Conservation (phyloP, 345 rosid species). For the Eucalyptus virginea region DNA sequence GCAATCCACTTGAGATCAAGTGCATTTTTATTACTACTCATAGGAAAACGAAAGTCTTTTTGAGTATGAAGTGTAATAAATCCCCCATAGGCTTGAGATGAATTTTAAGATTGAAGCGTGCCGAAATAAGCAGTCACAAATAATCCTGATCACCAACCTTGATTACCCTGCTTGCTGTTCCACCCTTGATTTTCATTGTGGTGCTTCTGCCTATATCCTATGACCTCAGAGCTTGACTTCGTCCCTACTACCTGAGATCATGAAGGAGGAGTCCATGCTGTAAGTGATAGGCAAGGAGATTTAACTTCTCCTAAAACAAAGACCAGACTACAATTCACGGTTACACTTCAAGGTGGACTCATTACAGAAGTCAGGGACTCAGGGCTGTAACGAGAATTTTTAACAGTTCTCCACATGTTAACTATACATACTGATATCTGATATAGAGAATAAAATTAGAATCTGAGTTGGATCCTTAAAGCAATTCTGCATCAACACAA, state of each 20-base stretch:
- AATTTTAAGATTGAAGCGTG: too few species aligned
- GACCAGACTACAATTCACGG: not conserved
- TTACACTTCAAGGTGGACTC: not conserved
- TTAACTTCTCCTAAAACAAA: not conserved
- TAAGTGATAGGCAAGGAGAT: not conserved
- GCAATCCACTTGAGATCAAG: not conserved
- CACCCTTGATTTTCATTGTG: conserved; percentile 21
- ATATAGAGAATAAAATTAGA: not conserved
- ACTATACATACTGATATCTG: not conserved
- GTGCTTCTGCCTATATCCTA: conserved; percentile 33
- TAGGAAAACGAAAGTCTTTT: not conserved
- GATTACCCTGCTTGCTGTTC: conserved; percentile 30
- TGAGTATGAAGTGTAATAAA: not conserved
- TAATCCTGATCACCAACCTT: conserved; percentile 20
- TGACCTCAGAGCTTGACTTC: conserved; percentile 26
- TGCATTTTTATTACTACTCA: not conserved
- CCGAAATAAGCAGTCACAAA: not conserved
- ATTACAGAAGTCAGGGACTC: not conserved
- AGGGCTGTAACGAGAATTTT: not conserved
- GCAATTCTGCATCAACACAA: not conserved
- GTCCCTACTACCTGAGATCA: conserved; percentile 31
- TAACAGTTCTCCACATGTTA: not conserved
- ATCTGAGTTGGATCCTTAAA: not conserved
- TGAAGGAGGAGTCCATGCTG: not conserved
- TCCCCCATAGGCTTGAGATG: not conserved